phyloP scores from a whole-genome alignment of 2,329 filamentous ascomycete genomes.

The Hypoxylon sp. region DNA sequence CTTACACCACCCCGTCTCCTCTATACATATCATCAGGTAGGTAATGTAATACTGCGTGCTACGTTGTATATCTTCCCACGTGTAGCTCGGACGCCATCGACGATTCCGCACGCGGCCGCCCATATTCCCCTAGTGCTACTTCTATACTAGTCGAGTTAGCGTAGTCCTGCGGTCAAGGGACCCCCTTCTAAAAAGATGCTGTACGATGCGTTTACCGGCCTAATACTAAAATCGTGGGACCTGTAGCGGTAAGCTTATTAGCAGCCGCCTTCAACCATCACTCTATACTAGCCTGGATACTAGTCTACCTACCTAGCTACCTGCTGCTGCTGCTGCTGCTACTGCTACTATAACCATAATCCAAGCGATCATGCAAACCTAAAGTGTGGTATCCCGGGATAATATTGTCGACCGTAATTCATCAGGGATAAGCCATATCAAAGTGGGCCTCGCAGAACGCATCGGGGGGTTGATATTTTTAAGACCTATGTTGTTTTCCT shows the following conservation, averaged over 20 bases:
- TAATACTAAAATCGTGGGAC: not conserved
- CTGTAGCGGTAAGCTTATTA: not conserved
- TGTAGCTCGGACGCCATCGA: conserved; percentile 35
- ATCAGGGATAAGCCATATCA: conserved; percentile 31
- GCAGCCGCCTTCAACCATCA: not conserved
- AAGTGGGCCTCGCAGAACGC: conserved; percentile 16
- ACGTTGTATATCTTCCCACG: conserved; percentile 41
- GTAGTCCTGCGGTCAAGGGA: not conserved
- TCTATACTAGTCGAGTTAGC: conserved; percentile 9
- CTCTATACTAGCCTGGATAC: conserved; percentile 2
- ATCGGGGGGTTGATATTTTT: not conserved
- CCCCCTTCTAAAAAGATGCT: not conserved
- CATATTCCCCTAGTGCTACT: conserved; percentile 12
- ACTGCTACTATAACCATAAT: conserved; percentile 1
- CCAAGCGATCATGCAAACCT: conserved; percentile 32
- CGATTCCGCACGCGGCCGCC: conserved; percentile 30
- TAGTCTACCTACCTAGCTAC: not conserved
- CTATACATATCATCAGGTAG: not conserved
- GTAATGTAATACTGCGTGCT: conserved; percentile 25
- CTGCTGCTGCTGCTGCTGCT: no score
- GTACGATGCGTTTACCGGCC: not conserved
- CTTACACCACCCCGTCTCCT: not conserved
- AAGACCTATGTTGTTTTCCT: not conserved
- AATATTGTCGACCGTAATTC: conserved; percentile 18
- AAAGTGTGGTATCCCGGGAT: conserved; percentile 40